Percentiles rank a stretch among this genome's conserved stretches.
phyloP scores from a whole-genome alignment of 352 stramenopile genomes.

The Peronospora belbahrii region DNA sequence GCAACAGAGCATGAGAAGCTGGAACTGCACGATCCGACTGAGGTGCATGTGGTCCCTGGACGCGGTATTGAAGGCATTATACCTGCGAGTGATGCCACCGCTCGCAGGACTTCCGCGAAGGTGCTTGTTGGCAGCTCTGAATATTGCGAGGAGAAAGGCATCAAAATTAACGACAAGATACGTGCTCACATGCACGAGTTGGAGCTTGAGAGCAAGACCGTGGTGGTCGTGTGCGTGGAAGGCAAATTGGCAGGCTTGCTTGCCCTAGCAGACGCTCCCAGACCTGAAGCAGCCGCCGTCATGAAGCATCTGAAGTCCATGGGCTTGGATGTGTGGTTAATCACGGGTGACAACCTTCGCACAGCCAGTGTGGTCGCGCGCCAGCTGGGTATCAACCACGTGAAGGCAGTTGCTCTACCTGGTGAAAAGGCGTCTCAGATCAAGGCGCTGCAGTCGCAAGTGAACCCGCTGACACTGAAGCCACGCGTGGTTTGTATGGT shows the following conservation, averaged over 20 bases:
- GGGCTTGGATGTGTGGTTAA: constrained; percentile 79
- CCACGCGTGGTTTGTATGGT: constrained; percentile 88
- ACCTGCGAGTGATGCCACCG: constrained; percentile 12
- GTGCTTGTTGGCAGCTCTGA: constrained; percentile 76
- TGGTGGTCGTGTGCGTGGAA: constrained; percentile 73
- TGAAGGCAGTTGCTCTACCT: constrained; percentile 85
- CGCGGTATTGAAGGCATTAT: constrained; percentile 74
- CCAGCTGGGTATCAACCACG: constrained; percentile 85
- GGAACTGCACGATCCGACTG: constrained; percentile 52
- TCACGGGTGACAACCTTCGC: constrained; percentile 90
- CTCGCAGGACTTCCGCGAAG: constrained; percentile 15
- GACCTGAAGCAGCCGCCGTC: constrained; percentile 64
- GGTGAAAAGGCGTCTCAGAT: constrained; percentile 93
- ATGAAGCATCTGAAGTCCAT: constrained; percentile 72
- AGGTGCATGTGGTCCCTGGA: constrained; percentile 71
- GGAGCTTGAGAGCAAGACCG: constrained; percentile 80
- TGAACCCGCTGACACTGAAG: constrained; percentile 64
- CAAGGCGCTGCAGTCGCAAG: constrained; percentile 62
- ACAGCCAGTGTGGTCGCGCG: constrained; percentile 85
- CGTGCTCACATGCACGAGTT: constrained; percentile 72
- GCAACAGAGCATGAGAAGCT: constrained; percentile 74
- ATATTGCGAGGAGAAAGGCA: constrained; percentile 73
- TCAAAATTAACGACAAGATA: constrained; percentile 52
- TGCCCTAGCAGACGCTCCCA: constrained; percentile 64
- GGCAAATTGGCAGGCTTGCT: constrained; percentile 66